Evolutionary conservation across 495 filamentous ascomycete genomes (phyloP), one percentile per base, ranked within the genome.

Genomic region (Neurospora pannonica): DNA sequence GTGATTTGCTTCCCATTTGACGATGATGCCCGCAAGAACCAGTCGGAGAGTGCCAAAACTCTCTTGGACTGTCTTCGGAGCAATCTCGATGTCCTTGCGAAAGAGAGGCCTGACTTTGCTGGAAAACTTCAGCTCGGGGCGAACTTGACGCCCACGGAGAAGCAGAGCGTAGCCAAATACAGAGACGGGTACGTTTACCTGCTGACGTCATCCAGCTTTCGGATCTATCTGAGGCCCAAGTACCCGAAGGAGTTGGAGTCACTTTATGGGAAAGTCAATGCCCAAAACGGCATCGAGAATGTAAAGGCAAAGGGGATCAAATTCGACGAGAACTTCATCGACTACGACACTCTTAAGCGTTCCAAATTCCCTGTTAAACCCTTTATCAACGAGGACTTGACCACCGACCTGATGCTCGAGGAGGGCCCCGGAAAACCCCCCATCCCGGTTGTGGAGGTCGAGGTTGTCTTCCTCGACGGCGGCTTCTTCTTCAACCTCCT

Each of bases 1-100:
- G 81, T 77, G 13, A 79, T 83, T 4, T 82, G 80, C 72, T 83
- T 83, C 9, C 80, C 81, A 28, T 81, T 79, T 73, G 79, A 81
- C 71, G 69, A 75, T 19, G 37, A 38, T 19, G 78, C 74, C 19
- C 54, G 54, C 2, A 67, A 34, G 28, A 73, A 74, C 43, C 75
- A 74, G 48, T 76, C 77, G 8, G 76, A 78, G 19, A 70, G 76
- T n/a, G 76, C 73, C 24, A 74, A 83, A 70, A 36, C 28, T 67
- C 54, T 67, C 2, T 0, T 67, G 15, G 3, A 2, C 13, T 34
- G 3, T 8, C 77, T 83, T 46, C 74, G 76, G 38, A 71, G 76
- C 5, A 73, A 77, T 21, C 76, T 83, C 17, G 72, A 72, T 24
- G 76, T 75, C 13, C 75, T 83, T 11, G 79, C 76, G 2, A 38